A percentile compares a stretch with the other conserved stretches of the same genome.
Conservation (phyloP, 805 yeast genomes). For the Ogataea allantospora region DNA sequence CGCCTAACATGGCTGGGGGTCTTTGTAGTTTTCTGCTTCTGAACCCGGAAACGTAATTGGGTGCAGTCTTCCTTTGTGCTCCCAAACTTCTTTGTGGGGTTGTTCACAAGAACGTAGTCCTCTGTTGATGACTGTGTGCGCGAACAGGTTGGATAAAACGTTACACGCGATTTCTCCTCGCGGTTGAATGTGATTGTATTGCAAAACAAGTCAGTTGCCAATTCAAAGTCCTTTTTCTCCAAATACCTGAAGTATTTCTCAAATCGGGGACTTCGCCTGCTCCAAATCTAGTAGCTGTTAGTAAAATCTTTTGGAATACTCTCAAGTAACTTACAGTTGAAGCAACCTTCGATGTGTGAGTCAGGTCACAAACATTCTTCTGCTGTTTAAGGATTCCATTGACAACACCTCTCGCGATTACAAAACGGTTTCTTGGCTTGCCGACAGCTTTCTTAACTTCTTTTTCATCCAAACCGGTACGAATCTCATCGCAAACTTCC, state of each 20-base stretch:
- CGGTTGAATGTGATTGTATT: background rate
- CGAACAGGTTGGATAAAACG: background rate
- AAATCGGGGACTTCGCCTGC: slow-evolving; percentile 1
- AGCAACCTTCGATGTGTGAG: slow-evolving; percentile 14
- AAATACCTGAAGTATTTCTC: slow-evolving; percentile 13
- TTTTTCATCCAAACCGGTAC: too few relatives aligned
- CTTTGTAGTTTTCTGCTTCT: background rate
- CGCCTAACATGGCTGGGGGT: too few relatives aligned
- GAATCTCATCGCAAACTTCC: too few relatives aligned
- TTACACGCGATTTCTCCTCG: background rate
- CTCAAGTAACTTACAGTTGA: slow-evolving; percentile 15
- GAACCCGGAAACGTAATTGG: background rate
- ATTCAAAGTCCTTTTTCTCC: slow-evolving; percentile 8
- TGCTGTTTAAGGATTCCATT: slow-evolving; percentile 11
- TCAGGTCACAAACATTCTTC: background rate
- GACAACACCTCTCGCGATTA: slow-evolving; percentile 16
- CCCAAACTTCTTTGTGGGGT: too few relatives aligned
- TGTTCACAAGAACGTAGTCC: background rate
- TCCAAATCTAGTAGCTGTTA: slow-evolving; percentile 12
- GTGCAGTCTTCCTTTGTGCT: background rate
- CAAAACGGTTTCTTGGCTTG: slow-evolving; percentile 18
- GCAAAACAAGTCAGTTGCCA: background rate
- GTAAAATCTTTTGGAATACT: background rate
- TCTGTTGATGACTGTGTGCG: too few relatives aligned
- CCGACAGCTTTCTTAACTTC: slow-evolving; percentile 3